Evolutionary conservation across 2,329 filamentous ascomycete species (phyloP), one percentile per base, ranked within the genome.

Genomic region (Trichoderma harzianum): DNA sequence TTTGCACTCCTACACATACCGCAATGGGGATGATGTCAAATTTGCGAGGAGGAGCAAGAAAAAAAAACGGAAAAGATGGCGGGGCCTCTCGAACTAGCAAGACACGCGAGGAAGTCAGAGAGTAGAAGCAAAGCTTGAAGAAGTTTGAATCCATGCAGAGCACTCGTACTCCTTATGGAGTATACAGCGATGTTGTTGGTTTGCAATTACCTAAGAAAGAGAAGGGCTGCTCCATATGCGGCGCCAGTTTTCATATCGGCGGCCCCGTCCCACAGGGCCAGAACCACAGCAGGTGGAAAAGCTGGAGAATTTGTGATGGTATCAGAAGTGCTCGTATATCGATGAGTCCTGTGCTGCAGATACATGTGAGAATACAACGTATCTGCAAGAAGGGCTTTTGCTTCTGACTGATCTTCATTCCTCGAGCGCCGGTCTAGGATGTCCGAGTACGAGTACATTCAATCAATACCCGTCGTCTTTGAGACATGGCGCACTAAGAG

Each of bases 231-330:
- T 62, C 67, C 67, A 53, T 53, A 34, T 14, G 30, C 21, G 39
- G 67, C 26, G 57, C 67, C 67, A 62, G 39, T 69, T 69, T 69
- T 69, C 66, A 61, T 61, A 69, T 61, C 66, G 66, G 66, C 53
- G n/a, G 53, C n/a, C 21, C 66, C 66, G 36, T 69, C 57, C 26
- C 16, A 58, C 32, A n/a, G 32, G 39, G 61, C 61, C 5, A 51
- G 24, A 18, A 58, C 34, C 65, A n/a, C 65, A 68, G 24, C 55
- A 36, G 21, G 51, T 21, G n/a, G 24, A 34, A n/a, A 57, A 12
- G 12, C 32, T 12, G 51, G 26, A 60, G 24, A 32, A 10, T 6
- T 11, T 18, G 11, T 43, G 28, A 24, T 60, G 18, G 26, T 18
- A 21, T n/a, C 16, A 43, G 5, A 24, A 39, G 24, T 36, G 34